Evolutionary conservation across 2,329 filamentous ascomycete genomes (phyloP).

Genomic region (Penicillium sp.): DNA sequence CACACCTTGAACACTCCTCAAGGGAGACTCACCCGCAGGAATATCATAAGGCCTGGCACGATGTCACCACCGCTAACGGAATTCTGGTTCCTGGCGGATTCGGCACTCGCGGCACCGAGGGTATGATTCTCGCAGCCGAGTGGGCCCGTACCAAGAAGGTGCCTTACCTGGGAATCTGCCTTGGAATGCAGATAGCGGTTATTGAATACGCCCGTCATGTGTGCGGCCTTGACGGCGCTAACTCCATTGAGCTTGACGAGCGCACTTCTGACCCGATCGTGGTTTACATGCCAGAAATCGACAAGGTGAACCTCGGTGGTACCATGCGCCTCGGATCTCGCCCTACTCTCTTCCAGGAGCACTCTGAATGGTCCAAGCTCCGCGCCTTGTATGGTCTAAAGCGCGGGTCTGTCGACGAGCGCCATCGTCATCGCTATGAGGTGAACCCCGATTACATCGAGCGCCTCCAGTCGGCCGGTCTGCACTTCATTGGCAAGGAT

Average conservation of each 20-base stretch:
- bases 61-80: conserved; percentile 63
- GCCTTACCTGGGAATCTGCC: conserved; percentile 84
- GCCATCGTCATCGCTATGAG: conserved; percentile 87
- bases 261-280: conserved; percentile 66
- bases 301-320: conserved; percentile 72
- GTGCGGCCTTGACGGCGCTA: conserved; percentile 60
- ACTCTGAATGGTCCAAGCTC: conserved; percentile 74
- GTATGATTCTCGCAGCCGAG: conserved; percentile 83
- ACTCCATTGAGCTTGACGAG: conserved; percentile 56
- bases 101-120: conserved; percentile 75
- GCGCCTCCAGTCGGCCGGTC: conserved; percentile 63
- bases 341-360: conserved; percentile 69
- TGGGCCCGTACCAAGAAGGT: conserved; percentile 80
- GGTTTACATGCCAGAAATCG: conserved; percentile 89
- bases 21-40: conserved; percentile 64
- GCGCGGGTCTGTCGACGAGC: conserved; percentile 59
- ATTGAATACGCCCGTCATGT: conserved; percentile 82
- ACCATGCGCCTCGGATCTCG: conserved; percentile 83
- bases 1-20: conserved; percentile 77
- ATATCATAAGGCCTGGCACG: conserved; percentile 84
- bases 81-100: conserved; percentile 68
- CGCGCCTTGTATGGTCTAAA: conserved; percentile 66
- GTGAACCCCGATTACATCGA: conserved; percentile 79
- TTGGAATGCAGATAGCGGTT: conserved; percentile 90
- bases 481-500: conserved; percentile 77